Base-by-base conservation (phyloP, 2,329 filamentous ascomycete species). In the Cladosporium cucumerinum region DNA sequence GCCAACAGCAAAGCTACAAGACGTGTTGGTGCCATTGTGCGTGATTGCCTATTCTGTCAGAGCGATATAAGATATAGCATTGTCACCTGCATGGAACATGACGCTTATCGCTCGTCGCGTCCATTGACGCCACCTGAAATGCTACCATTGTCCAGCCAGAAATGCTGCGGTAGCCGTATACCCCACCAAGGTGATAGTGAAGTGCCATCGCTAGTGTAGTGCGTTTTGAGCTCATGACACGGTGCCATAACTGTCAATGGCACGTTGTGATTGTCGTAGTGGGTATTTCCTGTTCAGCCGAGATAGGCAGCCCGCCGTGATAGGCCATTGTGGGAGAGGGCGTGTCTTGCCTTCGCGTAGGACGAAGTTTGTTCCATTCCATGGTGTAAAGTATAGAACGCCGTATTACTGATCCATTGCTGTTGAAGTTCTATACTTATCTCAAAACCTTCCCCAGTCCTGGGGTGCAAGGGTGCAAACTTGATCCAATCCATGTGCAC, bases 181-280 rank as follows among this genome's bases (percentile, higher is more conserved):
- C 54, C 30, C 54, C 54, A 57, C 54, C 54, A 11, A 39, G 30
- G 32, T 32, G 54, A 57, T 57, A 57, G 39, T 10, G 32, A 26
- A 39, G 54, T 57, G 32, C 54, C 54, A 57, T 57, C 54, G 32
- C 54, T 36, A 57, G 21, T 21, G 36, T 57, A 57, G 54, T 39
- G 54, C 54, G 10, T 21, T 21, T 39, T 26, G 21, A 32, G 28
- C n/a, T 57, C 32, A 57, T 57, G 30, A 26, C 18, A 57, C 28
- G 32, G 54, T 21, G 30, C 21, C 54, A 57, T 57, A 12, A 23
- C 6, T 30, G 25, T 21, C 54, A 57, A 57, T 57, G 54, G 30
- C 54, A 57, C 54, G 54, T 57, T 11, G 54, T 39, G 54, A 57
- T 57, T 36, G 32, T 57, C 54, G 32, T 32, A 21, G 54, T 25